A percentile compares a stretch with the other conserved stretches of the same genome.
Conservation (phyloP, 179 eudicot species). For the Actinidia polygama region DNA sequence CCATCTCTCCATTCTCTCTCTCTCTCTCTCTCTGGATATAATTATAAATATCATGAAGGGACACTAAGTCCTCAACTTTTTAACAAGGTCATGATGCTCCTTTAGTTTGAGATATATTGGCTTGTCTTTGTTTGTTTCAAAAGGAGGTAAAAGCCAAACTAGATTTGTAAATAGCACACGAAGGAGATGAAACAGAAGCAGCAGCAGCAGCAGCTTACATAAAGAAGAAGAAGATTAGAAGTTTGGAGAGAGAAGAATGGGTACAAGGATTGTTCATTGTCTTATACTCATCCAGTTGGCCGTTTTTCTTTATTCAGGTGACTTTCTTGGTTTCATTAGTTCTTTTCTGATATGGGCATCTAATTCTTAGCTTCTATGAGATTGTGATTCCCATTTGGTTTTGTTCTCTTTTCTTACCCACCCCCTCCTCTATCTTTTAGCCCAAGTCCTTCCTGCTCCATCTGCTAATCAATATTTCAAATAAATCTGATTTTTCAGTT, state of each 20-base stretch:
- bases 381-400: constrained; percentile 4
- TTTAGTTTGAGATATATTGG: constrained; percentile 17
- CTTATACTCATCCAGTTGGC: constrained; percentile 29
- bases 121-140: constrained; percentile 15
- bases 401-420: not conserved
- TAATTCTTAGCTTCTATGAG: constrained; percentile 6
- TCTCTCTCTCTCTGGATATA: constrained; percentile 18
- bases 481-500: not conserved
- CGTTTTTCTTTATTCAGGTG: constrained; percentile 34
- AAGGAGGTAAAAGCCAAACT: constrained; percentile 11
- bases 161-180: not conserved
- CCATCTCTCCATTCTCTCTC: constrained; percentile 18
- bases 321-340: not conserved
- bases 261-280: constrained; percentile 20
- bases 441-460: not conserved
- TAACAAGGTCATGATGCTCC: constrained; percentile 33
- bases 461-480: too few relatives aligned
- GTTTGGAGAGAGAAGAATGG: constrained; percentile 18
- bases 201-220: not conserved
- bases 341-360: not conserved
- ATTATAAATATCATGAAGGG: not conserved
- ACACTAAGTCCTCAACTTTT: constrained; percentile 33
- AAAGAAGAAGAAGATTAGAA: not conserved
- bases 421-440: not conserved
- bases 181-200: constrained; percentile 7